These are phyloP conservation scores for Pythium apleroticum DNA, from an alignment of 352 stramenopile genomes.

Conservation along the genomic window DNA sequence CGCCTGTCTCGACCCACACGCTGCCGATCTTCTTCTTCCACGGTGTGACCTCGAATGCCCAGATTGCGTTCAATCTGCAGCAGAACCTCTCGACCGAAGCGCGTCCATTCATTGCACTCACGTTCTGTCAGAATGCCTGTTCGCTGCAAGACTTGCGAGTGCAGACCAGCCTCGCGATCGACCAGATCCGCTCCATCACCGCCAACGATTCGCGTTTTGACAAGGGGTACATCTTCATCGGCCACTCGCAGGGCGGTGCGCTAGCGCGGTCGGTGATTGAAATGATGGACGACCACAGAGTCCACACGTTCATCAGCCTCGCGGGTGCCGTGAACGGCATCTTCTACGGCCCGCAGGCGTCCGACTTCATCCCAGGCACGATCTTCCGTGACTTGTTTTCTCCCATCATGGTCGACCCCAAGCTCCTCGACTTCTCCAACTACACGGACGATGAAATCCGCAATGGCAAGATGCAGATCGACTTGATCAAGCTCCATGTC, in stretches of 20 bases:
- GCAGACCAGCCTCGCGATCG: constrained; percentile 41
- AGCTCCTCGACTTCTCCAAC: constrained; percentile 34
- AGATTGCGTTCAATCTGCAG: constrained; percentile 31
- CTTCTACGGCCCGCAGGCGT: constrained; percentile 38
- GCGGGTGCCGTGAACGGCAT: constrained; percentile 40
- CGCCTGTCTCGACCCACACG: background rate
- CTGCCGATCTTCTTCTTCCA: constrained; percentile 53
- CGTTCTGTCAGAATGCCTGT: constrained; percentile 35
- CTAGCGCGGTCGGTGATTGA: constrained; percentile 40
- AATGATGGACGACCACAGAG: constrained; percentile 48
- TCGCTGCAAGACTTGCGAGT: constrained; percentile 29
- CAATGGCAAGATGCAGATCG: constrained; percentile 36
- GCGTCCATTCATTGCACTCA: constrained; percentile 35
- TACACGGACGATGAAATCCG: constrained; percentile 29
- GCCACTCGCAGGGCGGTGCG: constrained; percentile 40
- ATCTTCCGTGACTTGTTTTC: constrained; percentile 30
- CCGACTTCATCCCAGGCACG: constrained; percentile 28
- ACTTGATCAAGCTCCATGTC: constrained; percentile 34
- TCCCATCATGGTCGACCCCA: constrained; percentile 17
- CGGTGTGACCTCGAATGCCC: constrained; percentile 34
- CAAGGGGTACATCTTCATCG: constrained; percentile 46
- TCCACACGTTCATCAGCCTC: constrained; percentile 39
- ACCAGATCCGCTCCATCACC: constrained; percentile 36
- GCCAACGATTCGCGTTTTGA: constrained; percentile 31
- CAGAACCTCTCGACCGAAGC: constrained; percentile 32